Base-by-base conservation (phyloP, 257 asterid species). In the Eustoma russellianum region DNA sequence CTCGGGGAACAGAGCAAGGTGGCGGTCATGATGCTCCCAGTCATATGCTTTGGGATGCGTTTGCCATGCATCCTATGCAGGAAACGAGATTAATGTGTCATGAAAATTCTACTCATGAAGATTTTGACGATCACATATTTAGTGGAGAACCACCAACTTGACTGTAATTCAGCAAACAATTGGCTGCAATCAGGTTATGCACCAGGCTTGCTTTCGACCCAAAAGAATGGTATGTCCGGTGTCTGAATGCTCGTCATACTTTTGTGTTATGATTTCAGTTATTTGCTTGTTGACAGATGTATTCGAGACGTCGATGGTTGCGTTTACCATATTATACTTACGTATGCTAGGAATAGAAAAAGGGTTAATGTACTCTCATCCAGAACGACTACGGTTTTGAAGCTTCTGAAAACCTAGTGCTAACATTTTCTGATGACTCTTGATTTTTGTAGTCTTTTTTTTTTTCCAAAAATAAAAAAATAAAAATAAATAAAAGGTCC, bases 41-140 rank as follows among this genome's bases (percentile, higher is more conserved):
- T 45, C 74, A 73, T 15, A 55, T 61, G 74, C 65, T 44, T 33
- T 77, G 81, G 88, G 73, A 74, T 51, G 70, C 71, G 64, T 53
- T 69, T 46, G 77, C 72, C 59, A 60, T 71, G 72, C 71, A 70
- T 66, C 28, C 83, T 46, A 33, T 67, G 60, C 76, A 67, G 57
- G 91, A 78, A 64, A 81, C 66, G 61, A 82, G 70, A 58, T 67
- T 90, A 73, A 50, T 82, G 5, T 83, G 92, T 87, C 95, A 75
- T 58, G 94, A 84, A 60, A 91, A 77, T 62, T 87, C 96, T 2
- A 66, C 87, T 3, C 77, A 74, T 62, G 95, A 81, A 50, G 86
- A 84, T 69, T 80, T 82, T 77, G 86, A 65, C 41, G 93, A 71
- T 74, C 89, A 87, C 53, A 69, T 79, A 7, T 79, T 76, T 63